Conservation (phyloP, 768 basidiomycete genomes). For the Nidula microcarpa region DNA sequence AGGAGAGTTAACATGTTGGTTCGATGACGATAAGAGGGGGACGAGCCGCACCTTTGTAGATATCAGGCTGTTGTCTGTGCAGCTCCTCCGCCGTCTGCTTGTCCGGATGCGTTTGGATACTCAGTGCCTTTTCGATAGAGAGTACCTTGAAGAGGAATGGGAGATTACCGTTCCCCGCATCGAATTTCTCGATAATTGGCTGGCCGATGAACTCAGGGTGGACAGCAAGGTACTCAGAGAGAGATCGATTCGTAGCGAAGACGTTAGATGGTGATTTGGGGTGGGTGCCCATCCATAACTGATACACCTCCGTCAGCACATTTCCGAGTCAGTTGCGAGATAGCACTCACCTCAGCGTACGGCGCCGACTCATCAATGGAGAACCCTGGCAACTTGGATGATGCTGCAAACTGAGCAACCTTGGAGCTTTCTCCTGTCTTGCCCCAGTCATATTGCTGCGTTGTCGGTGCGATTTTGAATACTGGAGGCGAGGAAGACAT, state of each 20-base stretch:
- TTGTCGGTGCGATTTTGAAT: slow-evolving; percentile 81
- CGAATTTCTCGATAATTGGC: slow-evolving; percentile 50
- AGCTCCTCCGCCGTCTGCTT: slow-evolving; percentile 74
- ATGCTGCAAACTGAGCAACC: slow-evolving; percentile 80
- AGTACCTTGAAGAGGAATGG: slow-evolving; percentile 94
- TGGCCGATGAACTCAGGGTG: slow-evolving; percentile 70
- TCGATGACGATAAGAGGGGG: too few relatives aligned
- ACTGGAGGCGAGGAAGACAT: slow-evolving; percentile 23
- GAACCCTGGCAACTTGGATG: slow-evolving; percentile 62
- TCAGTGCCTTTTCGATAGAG: slow-evolving; percentile 84
- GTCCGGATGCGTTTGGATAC: slow-evolving; percentile 91
- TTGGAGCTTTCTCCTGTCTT: slow-evolving; percentile 76
- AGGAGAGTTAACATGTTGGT: too few relatives aligned
- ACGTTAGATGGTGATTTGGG: slow-evolving; percentile 56
- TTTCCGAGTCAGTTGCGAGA: too few relatives aligned
- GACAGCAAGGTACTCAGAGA: slow-evolving; percentile 58
- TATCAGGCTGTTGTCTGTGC: slow-evolving; percentile 64
- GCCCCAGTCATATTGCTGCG: slow-evolving; percentile 95
- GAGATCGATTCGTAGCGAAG: slow-evolving; percentile 30
- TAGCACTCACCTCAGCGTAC: slow-evolving; percentile 79
- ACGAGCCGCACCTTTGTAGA: slow-evolving; percentile 79
- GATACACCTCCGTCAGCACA: neutral
- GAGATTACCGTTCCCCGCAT: slow-evolving; percentile 60
- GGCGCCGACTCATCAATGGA: slow-evolving; percentile 65
- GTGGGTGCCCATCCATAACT: slow-evolving; percentile 99